These are phyloP conservation scores for Xylaria acuta DNA, from an alignment of 495 filamentous ascomycete species.

Conservation along the genomic window DNA sequence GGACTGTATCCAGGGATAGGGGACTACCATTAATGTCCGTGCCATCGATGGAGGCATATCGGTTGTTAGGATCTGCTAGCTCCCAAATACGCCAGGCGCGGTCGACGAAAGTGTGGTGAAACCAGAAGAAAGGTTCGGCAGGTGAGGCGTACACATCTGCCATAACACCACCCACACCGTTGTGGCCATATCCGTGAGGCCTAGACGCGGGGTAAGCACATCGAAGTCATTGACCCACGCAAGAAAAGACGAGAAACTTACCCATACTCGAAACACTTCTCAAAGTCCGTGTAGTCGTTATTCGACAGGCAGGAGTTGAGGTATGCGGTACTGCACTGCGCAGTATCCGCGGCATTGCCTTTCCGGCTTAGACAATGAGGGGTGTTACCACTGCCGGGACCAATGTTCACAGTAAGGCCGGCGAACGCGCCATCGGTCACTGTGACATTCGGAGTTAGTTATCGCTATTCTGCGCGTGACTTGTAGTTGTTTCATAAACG, in stretches of 20 bases:
- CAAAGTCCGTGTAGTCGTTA: conserved; percentile 25
- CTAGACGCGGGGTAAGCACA: conserved; percentile 5
- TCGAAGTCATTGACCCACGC: neutral
- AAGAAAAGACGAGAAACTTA: conserved; percentile 17
- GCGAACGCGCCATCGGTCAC: conserved; percentile 38
- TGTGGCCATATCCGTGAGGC: conserved; percentile 28
- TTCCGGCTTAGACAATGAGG: conserved; percentile 28
- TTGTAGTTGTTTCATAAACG: neutral
- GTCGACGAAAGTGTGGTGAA: conserved; percentile 47
- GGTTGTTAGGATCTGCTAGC: conserved; percentile 33
- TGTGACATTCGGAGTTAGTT: neutral
- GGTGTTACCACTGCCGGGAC: conserved; percentile 26
- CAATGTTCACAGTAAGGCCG: conserved; percentile 37
- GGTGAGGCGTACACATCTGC: conserved; percentile 36
- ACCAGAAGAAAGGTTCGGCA: conserved; percentile 42
- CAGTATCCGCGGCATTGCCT: conserved; percentile 28
- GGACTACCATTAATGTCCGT: conserved; percentile 29
- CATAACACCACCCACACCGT: conserved; percentile 37
- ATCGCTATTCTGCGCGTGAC: neutral
- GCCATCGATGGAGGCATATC: conserved; percentile 41
- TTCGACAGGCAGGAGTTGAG: conserved; percentile 28
- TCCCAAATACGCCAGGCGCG: conserved; percentile 64
- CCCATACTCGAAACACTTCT: conserved; percentile 31
- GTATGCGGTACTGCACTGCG: conserved; percentile 35
- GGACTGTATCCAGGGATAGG: conserved; percentile 34